Conservation (phyloP, 2,329 filamentous ascomycete genomes). For the Fusarium sp. region DNA sequence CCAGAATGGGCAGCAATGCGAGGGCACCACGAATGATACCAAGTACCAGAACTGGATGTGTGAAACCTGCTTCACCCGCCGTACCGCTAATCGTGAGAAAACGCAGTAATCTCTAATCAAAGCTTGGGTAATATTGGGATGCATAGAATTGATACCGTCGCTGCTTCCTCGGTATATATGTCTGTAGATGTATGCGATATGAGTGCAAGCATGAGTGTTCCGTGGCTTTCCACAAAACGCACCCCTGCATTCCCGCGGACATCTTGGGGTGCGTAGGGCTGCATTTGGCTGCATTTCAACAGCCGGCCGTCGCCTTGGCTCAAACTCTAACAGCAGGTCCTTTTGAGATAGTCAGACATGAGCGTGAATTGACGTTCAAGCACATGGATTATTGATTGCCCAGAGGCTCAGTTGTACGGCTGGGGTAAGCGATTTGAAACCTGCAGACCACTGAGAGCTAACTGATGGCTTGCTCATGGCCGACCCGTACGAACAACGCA, state of each 20-base stretch:
- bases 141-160: no score
- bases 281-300: neutral
- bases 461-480: neutral
- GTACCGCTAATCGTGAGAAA: neutral
- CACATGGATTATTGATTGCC: neutral
- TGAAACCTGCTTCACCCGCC: neutral
- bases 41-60: neutral
- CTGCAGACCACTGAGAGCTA: neutral
- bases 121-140: no score
- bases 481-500: no score
- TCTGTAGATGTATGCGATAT: no score
- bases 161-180: no score
- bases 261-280: neutral
- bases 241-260: neutral
- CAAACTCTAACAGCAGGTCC: neutral
- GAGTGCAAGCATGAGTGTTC: neutral
- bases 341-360: no score
- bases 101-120: accelerated
- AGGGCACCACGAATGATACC: neutral
- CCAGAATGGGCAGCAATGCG: neutral
- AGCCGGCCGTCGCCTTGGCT: neutral
- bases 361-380: neutral
- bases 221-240: neutral
- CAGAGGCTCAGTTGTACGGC: neutral
- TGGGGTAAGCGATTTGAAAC: neutral